A percentile compares a stretch with the other conserved stretches of the same genome.
These are phyloP conservation scores for Xylariales sp. DNA, from an alignment of 2,329 filamentous ascomycete genomes.

Conservation along the genomic window DNA sequence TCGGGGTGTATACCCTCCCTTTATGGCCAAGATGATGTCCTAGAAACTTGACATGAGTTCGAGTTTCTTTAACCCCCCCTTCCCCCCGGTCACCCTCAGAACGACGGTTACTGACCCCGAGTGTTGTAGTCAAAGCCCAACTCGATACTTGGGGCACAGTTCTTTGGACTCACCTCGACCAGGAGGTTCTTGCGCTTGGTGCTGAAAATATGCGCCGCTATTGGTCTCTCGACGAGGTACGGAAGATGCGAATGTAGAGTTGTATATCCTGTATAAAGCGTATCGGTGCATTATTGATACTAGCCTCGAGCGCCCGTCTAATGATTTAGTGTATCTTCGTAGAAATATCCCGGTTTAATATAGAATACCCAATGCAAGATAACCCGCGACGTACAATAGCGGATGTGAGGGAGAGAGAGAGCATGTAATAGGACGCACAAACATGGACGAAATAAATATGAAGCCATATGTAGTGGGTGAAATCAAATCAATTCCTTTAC, in stretches of 20 bases:
- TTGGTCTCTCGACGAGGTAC: slow-evolving; percentile 82
- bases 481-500: slow-evolving; percentile 42
- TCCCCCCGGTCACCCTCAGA: no score
- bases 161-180: slow-evolving; percentile 84
- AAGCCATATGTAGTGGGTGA: background rate
- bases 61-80: background rate
- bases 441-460: no score
- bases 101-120: background rate
- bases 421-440: no score
- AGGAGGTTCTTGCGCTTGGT: slow-evolving; percentile 81
- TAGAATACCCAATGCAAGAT: slow-evolving; percentile 4
- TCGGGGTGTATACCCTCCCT: background rate
- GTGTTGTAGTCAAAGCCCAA: slow-evolving; percentile 47
- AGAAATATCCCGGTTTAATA: slow-evolving; percentile 1
- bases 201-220: slow-evolving; percentile 90
- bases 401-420: no score
- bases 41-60: background rate
- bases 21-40: background rate
- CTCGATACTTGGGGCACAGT: slow-evolving; percentile 84
- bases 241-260: slow-evolving; percentile 71
- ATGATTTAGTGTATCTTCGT: background rate
- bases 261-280: background rate
- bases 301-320: background rate
- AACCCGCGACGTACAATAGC: background rate
- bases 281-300: background rate